Conservation (phyloP, 1,139 yeast species). For the Saccharomyces uvarum region DNA sequence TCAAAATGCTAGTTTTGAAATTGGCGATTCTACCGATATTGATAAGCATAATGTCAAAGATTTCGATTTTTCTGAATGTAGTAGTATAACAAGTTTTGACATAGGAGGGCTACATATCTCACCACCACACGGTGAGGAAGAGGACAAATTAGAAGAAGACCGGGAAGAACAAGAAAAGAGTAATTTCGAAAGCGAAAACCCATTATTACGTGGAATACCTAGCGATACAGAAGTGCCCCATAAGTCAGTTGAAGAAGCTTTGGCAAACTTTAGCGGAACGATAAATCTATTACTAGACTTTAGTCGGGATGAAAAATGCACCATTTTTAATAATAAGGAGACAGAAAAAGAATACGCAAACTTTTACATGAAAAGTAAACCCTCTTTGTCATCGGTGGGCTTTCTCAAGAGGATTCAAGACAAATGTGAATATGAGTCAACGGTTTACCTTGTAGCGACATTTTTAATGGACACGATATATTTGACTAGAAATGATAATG, state of each 20-base stretch:
- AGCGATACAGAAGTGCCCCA: not conserved
- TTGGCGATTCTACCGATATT: not conserved
- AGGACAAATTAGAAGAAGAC: no score
- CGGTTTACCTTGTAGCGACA: conserved; percentile 24
- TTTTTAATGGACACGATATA: conserved; percentile 31
- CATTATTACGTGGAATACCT: not conserved
- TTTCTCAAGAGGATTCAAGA: conserved; percentile 26
- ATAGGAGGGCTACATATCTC: not conserved
- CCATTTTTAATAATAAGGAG: not conserved
- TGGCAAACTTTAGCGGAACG: conserved; percentile 9
- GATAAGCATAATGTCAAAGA: not conserved
- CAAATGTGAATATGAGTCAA: conserved; percentile 26
- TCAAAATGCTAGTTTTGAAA: not conserved
- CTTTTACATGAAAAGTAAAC: conserved; percentile 27
- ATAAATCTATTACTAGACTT: conserved; percentile 5
- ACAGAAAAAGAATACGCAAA: conserved; percentile 5
- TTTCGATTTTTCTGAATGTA: conserved; percentile 2
- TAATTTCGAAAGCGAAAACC: not conserved
- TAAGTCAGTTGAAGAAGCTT: conserved; percentile 8
- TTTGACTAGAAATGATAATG: conserved; percentile 34
- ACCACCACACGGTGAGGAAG: not conserved
- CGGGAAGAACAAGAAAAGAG: not conserved
- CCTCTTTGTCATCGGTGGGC: conserved; percentile 22
- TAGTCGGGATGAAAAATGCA: not conserved
- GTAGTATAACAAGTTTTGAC: not conserved